Evolutionary conservation across 495 filamentous ascomycete species (phyloP).

Genomic region (Aspergillus diversus): DNA sequence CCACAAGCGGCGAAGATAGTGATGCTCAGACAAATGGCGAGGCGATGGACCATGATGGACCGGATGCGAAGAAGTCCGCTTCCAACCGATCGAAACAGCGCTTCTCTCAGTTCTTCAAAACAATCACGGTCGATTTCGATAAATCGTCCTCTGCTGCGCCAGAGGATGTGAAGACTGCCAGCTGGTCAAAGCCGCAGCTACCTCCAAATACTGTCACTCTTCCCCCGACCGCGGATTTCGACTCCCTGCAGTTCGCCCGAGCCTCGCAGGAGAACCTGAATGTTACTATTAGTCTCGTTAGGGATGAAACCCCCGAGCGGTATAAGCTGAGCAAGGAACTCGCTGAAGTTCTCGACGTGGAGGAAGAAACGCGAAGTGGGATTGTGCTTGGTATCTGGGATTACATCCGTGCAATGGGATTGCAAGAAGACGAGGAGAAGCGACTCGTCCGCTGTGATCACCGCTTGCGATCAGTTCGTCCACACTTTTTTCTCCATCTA

Average conservation of each 20-base stretch:
- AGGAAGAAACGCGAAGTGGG: constrained; percentile 83
- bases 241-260: constrained; percentile 87
- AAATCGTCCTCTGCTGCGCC: constrained; percentile 50
- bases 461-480: constrained; percentile 70
- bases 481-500: neutral
- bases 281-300: constrained; percentile 81
- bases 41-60: constrained; percentile 64
- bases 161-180: constrained; percentile 63
- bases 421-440: constrained; percentile 94
- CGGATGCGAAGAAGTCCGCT: constrained; percentile 43
- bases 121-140: constrained; percentile 86
- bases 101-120: constrained; percentile 96
- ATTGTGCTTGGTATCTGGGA: constrained; percentile 92
- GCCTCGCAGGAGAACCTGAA: constrained; percentile 91
- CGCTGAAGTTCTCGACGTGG: constrained; percentile 82
- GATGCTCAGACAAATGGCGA: constrained; percentile 40
- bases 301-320: constrained; percentile 85
- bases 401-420: constrained; percentile 81
- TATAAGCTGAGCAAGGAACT: constrained; percentile 77
- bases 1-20: constrained; percentile 63
- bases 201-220: constrained; percentile 52
- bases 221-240: constrained; percentile 72
- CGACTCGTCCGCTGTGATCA: constrained; percentile 89
- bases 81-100: constrained; percentile 54
- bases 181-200: constrained; percentile 73